Base-by-base conservation (phyloP, 2,329 filamentous ascomycete genomes). In the Aspergillus sp. region DNA sequence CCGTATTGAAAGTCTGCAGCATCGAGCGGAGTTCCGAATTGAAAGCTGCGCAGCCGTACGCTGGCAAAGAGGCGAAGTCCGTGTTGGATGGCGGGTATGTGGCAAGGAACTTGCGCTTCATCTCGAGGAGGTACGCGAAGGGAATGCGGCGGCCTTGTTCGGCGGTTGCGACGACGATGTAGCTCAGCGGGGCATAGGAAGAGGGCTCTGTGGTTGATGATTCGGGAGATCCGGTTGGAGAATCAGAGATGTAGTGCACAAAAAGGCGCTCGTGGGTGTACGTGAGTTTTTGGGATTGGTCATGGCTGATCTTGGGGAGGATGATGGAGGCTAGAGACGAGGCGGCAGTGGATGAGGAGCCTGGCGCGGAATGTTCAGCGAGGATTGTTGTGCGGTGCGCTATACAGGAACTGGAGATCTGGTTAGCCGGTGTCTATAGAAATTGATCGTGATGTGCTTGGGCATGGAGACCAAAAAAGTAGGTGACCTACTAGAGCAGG, bases 211-310 rank as follows among this genome's bases (percentile, higher is more conserved):
- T 66, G 70, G 55, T 69, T 45, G 47, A 53, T 44, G 60, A 56
- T 22, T 69, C 64, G 30, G 68, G 64, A 8, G 64, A 69, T 4
- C 84, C 66, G 84, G 87, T 88, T 9, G 91, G 88, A 0, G 91
- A 87, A 71, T 95, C 90, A 69, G 93, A 85, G 71, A 98, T 89
- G 81, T 96, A 97, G 83, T 99, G 93, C 75, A 98, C 95, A 81
- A 95, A 91, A 75, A 96, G 88, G 59, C 88, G 82, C 77, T 92
- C 90, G 76, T 97, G 92, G 41, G 91, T 96, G 80, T 96, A 97
- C 54, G 93, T 98, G 64, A 96, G 85, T 78, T 97, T 97, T 71
- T 96, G 87, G 1, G 92, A 83, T 30, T 83, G 80, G 62, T 81
- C 78, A 79, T 99, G 95, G 55, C 84, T 83, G 81, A 99, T 96